phyloP scores from a whole-genome alignment of 805 yeast species.

The Ogataea ganodermae region DNA sequence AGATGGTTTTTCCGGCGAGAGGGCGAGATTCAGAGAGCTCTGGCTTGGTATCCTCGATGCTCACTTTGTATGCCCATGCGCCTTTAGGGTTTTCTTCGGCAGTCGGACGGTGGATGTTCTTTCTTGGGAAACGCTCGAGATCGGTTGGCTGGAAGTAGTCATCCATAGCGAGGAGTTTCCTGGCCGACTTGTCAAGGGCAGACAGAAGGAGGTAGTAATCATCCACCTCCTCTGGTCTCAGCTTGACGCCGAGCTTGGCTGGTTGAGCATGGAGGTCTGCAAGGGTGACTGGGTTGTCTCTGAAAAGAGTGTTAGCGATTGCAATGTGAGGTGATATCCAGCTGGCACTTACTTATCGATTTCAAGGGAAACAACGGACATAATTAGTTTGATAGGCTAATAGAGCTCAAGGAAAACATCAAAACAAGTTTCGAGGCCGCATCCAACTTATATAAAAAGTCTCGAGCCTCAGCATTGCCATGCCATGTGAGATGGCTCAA shows the following conservation, averaged over 20 bases:
- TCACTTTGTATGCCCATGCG: conserved; percentile 36
- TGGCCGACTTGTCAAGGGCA: conserved; percentile 33
- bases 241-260: conserved; percentile 27
- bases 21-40: conserved; percentile 34
- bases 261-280: conserved; percentile 28
- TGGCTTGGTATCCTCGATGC: conserved; percentile 30
- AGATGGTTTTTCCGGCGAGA: conserved; percentile 33
- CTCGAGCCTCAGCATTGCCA: not conserved
- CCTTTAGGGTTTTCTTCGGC: conserved; percentile 30
- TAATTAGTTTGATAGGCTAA: conserved; percentile 1
- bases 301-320: conserved; percentile 5
- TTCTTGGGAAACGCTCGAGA: conserved; percentile 36
- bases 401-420: too few species aligned
- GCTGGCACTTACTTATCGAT: conserved; percentile 19
- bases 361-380: conserved; percentile 25
- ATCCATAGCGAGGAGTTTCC: conserved; percentile 30
- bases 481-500: conserved; percentile 4
- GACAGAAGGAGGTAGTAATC: conserved; percentile 31
- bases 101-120: conserved; percentile 28
- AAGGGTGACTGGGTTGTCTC: conserved; percentile 29
- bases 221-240: conserved; percentile 25
- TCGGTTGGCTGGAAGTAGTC: conserved; percentile 36
- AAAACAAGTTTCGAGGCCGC: not conserved
- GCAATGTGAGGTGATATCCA: not conserved
- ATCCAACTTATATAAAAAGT: conserved; percentile 2